Evolutionary conservation across 352 stramenopile species (phyloP).

Genomic region (Phytophthora sp.): DNA sequence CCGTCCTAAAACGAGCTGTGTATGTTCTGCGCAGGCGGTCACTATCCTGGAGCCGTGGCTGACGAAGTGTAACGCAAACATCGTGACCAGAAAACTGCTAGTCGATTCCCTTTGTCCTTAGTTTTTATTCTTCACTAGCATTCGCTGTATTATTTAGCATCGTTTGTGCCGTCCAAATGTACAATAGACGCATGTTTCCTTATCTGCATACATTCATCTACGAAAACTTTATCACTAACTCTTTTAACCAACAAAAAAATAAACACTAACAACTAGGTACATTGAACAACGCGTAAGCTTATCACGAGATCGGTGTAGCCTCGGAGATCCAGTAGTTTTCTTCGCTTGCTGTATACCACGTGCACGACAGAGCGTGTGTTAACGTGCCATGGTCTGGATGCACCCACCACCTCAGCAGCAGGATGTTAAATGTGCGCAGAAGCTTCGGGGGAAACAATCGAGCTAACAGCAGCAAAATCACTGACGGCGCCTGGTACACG

Average conservation of each 20-base stretch:
- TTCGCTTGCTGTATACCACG: constrained; percentile 34
- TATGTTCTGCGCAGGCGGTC: constrained; percentile 2
- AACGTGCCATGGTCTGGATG: constrained; percentile 23
- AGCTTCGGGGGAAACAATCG: constrained; percentile 29
- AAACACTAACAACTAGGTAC: too few relatives aligned
- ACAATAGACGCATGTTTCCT: too few relatives aligned
- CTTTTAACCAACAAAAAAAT: too few relatives aligned
- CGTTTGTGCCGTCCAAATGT: too few relatives aligned
- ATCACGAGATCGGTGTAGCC: constrained; percentile 25
- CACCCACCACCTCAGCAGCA: constrained; percentile 33
- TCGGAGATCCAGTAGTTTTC: constrained; percentile 40
- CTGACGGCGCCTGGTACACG: constrained; percentile 32
- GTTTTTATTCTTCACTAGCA: too few relatives aligned
- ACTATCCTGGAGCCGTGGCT: neutral
- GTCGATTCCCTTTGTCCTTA: neutral
- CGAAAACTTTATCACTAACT: too few relatives aligned
- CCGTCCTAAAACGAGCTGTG: too few relatives aligned
- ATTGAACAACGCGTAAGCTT: too few relatives aligned
- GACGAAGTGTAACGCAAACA: neutral
- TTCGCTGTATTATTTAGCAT: too few relatives aligned
- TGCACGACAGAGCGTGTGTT: constrained; percentile 26
- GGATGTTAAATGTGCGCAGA: constrained; percentile 37
- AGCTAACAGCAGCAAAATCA: constrained; percentile 30
- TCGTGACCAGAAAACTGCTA: neutral
- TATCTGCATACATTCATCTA: too few relatives aligned